These are phyloP conservation scores for Boletus insuetus DNA, from an alignment of 768 basidiomycete genomes.

Conservation along the genomic window DNA sequence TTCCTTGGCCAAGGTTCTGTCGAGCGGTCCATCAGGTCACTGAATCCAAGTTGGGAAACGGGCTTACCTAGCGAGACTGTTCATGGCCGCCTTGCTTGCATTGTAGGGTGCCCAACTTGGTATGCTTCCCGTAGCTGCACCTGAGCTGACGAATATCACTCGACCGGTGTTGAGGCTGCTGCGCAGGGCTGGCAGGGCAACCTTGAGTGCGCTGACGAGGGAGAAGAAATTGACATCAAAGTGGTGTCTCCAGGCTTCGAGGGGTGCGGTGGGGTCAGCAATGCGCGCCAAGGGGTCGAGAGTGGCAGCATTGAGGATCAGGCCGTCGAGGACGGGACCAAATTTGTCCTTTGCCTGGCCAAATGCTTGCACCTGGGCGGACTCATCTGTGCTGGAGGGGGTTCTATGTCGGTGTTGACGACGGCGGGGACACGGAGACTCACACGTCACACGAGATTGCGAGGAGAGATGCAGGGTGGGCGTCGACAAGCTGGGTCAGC, in stretches of 20 bases:
- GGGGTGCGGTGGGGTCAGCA: constrained; percentile 42
- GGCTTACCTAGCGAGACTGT: constrained; percentile 69
- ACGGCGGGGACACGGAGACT: constrained; percentile 32
- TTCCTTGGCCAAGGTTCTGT: constrained; percentile 80
- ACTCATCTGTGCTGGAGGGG: constrained; percentile 53
- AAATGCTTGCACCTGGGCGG: constrained; percentile 56
- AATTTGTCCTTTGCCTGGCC: constrained; percentile 49
- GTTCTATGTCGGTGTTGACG: not conserved
- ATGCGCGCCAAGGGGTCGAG: constrained; percentile 69
- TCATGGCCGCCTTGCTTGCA: constrained; percentile 87
- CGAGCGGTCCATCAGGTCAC: constrained; percentile 1
- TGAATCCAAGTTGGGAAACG: constrained; percentile 9
- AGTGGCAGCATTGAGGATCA: constrained; percentile 84
- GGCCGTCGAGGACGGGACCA: constrained; percentile 60
- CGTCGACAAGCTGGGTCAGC: constrained; percentile 46
- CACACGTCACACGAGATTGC: constrained; percentile 73
- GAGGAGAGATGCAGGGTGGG: constrained; percentile 43
- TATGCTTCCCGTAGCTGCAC: constrained; percentile 66
- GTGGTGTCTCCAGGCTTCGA: constrained; percentile 63
- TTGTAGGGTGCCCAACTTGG: constrained; percentile 81
- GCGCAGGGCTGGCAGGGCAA: constrained; percentile 67
- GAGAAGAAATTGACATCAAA: constrained; percentile 92
- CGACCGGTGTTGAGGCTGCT: constrained; percentile 55
- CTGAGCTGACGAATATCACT: constrained; percentile 83
- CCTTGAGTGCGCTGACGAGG: constrained; percentile 64